A percentile compares a stretch with the other conserved stretches of the same genome.
Conservation (phyloP, 2,329 filamentous ascomycete genomes). For the Beauveria varroae region DNA sequence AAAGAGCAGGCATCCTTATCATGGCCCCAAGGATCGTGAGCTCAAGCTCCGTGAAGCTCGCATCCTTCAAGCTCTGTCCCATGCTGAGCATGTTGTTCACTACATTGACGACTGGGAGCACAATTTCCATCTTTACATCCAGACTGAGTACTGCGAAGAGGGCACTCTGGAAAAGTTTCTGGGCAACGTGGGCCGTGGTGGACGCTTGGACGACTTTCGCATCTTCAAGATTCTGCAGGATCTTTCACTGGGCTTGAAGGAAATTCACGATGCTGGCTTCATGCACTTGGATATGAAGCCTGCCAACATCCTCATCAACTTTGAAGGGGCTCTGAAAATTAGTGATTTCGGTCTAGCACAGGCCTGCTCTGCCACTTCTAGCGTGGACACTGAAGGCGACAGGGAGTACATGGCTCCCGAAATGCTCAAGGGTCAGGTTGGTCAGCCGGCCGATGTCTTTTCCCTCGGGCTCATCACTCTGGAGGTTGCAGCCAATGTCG, state of each 20-base stretch:
- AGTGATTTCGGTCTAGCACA: slow-evolving; percentile 81
- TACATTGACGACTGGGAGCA: slow-evolving; percentile 85
- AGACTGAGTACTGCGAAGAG: slow-evolving; percentile 95
- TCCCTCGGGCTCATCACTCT: slow-evolving; percentile 90
- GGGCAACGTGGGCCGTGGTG: slow-evolving; percentile 71
- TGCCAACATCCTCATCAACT: slow-evolving; percentile 75
- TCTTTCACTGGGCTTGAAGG: slow-evolving; percentile 71
- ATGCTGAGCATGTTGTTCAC: slow-evolving; percentile 78
- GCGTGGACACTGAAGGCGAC: slow-evolving; percentile 87
- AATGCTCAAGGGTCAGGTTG: slow-evolving; percentile 76
- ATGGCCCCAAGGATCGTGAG: slow-evolving; percentile 72
- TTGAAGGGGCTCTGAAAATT: slow-evolving; percentile 76
- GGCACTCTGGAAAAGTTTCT: slow-evolving; percentile 85
- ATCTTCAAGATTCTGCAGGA: slow-evolving; percentile 98
- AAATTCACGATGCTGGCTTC: slow-evolving; percentile 82
- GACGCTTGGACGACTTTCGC: slow-evolving; percentile 88
- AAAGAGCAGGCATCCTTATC: slow-evolving; percentile 76
- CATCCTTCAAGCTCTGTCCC: slow-evolving; percentile 66
- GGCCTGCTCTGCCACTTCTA: slow-evolving; percentile 64
- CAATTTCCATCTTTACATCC: slow-evolving; percentile 82
- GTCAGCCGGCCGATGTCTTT: slow-evolving; percentile 90
- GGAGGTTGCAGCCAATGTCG: slow-evolving; percentile 89
- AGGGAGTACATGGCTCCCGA: slow-evolving; percentile 95
- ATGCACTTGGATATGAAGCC: slow-evolving; percentile 82
- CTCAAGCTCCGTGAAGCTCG: slow-evolving; percentile 77